A percentile compares a stretch with the other conserved stretches of the same genome.
Evolutionary conservation across 208 protist genomes (phyloP).

Genomic region (Trypanosoma melophagium): DNA sequence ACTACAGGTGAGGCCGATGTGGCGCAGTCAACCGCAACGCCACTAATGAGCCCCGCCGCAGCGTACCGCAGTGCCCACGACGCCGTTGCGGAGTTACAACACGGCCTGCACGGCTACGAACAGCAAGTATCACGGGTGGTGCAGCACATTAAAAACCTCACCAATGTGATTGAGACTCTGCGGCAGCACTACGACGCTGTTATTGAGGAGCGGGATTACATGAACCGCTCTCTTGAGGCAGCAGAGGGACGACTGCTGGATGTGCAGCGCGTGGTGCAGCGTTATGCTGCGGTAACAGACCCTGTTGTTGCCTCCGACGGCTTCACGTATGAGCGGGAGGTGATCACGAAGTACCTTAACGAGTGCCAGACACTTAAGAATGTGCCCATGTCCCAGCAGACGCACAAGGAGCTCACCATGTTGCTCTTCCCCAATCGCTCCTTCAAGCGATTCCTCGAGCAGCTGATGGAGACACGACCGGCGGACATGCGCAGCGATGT

Average conservation of each 20-base stretch:
- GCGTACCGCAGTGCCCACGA: slow-evolving; percentile 52
- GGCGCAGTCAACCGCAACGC: slow-evolving; percentile 29
- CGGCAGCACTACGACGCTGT: slow-evolving; percentile 64
- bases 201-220: slow-evolving; percentile 49
- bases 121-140: slow-evolving; percentile 41
- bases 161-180: slow-evolving; percentile 44
- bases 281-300: slow-evolving; percentile 73
- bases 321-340: slow-evolving; percentile 88
- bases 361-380: slow-evolving; percentile 46
- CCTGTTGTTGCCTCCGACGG: slow-evolving; percentile 90
- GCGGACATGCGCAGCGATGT: slow-evolving; percentile 10
- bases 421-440: slow-evolving; percentile 78
- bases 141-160: slow-evolving; percentile 43
- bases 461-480: slow-evolving; percentile 45
- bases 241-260: slow-evolving; percentile 58
- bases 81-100: slow-evolving; percentile 31
- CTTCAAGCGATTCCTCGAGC: slow-evolving; percentile 76
- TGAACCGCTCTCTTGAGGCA: slow-evolving; percentile 37
- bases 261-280: slow-evolving; percentile 58
- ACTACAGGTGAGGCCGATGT: slow-evolving; percentile 24
- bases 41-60: slow-evolving; percentile 34
- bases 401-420: slow-evolving; percentile 57
- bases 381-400: slow-evolving; percentile 72
- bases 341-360: slow-evolving; percentile 77
- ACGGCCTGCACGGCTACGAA: slow-evolving; percentile 51